A percentile compares a stretch with the other conserved stretches of the same genome.
Evolutionary conservation across 306 rosid genomes (phyloP).

Genomic region (Pterocarpus santalinus): DNA sequence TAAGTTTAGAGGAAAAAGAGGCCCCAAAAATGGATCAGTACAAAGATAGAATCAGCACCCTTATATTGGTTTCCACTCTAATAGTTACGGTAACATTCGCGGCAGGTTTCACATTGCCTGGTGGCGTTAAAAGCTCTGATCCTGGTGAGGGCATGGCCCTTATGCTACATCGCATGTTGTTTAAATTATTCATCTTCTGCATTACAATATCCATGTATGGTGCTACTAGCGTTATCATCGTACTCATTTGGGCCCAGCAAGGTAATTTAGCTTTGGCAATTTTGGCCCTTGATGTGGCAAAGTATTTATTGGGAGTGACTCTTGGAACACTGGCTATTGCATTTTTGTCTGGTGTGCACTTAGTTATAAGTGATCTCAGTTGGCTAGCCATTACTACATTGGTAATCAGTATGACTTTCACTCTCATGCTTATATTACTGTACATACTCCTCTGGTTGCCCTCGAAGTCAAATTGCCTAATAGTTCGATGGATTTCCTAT

Average conservation of each 20-base stretch:
- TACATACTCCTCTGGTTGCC: slow-evolving; percentile 16
- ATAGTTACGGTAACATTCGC: slow-evolving; percentile 24
- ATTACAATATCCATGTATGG: slow-evolving; percentile 45
- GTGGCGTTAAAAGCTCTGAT: slow-evolving; percentile 24
- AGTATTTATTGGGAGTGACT: slow-evolving; percentile 39
- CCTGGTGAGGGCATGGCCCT: not conserved
- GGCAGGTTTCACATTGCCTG: slow-evolving; percentile 40
- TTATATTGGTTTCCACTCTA: not conserved
- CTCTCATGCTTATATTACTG: not conserved
- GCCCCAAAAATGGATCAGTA: not conserved
- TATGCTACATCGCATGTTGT: not conserved
- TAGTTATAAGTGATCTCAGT: not conserved
- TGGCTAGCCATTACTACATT: slow-evolving; percentile 21
- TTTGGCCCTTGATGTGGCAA: not conserved
- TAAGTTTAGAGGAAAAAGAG: no score
- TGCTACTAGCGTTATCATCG: slow-evolving; percentile 29
- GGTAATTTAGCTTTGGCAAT: slow-evolving; percentile 7
- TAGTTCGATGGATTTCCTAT: not conserved
- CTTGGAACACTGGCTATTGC: slow-evolving; percentile 33
- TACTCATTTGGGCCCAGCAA: slow-evolving; percentile 35
- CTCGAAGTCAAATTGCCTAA: not conserved
- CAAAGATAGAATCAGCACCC: slow-evolving; percentile 28
- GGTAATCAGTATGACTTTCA: not conserved
- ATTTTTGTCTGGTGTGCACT: slow-evolving; percentile 44
- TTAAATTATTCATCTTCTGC: slow-evolving; percentile 1